These are phyloP conservation scores for Torulaspora gathmanii DNA, from an alignment of 805 yeast species.

Conservation along the genomic window DNA sequence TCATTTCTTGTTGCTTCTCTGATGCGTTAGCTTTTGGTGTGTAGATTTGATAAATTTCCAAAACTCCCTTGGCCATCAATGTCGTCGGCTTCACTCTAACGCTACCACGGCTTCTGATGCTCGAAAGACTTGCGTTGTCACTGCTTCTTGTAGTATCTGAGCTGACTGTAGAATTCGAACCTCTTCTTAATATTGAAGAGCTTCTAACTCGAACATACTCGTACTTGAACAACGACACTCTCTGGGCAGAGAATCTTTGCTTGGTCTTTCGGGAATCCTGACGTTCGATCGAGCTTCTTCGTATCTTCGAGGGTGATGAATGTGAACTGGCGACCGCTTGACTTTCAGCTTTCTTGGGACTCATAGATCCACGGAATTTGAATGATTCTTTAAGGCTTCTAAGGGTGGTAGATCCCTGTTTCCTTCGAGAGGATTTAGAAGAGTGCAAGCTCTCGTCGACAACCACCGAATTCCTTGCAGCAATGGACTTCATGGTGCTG, in stretches of 20 bases:
- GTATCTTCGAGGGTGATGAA: constrained; percentile 7
- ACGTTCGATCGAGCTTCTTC: constrained; percentile 3
- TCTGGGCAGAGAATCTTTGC: constrained; percentile 30
- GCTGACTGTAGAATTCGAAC: constrained; percentile 11
- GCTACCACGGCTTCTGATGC: constrained; percentile 7
- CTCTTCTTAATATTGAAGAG: constrained; percentile 10
- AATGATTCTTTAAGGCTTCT: constrained; percentile 18
- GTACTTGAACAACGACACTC: constrained; percentile 30
- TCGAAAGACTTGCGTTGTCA: constrained; percentile 8
- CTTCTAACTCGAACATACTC: constrained; percentile 25
- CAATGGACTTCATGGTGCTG: neutral
- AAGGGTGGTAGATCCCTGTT: constrained; percentile 17
- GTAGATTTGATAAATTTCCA: constrained; percentile 33
- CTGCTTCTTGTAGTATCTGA: constrained; percentile 5
- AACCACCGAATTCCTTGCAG: neutral
- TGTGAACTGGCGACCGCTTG: neutral
- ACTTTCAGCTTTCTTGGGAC: constrained; percentile 2
- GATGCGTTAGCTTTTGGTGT: constrained; percentile 19
- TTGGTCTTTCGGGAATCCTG: constrained; percentile 4
- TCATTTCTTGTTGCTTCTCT: constrained; percentile 22
- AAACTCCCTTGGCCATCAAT: constrained; percentile 26
- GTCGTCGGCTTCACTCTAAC: constrained; percentile 14
- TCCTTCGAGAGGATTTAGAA: constrained; percentile 8
- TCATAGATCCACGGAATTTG: constrained; percentile 10
- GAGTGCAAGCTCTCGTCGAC: constrained; percentile 1